phyloP scores from a whole-genome alignment of 1,284 basidiomycete species.

The Boletus subluridellus region DNA sequence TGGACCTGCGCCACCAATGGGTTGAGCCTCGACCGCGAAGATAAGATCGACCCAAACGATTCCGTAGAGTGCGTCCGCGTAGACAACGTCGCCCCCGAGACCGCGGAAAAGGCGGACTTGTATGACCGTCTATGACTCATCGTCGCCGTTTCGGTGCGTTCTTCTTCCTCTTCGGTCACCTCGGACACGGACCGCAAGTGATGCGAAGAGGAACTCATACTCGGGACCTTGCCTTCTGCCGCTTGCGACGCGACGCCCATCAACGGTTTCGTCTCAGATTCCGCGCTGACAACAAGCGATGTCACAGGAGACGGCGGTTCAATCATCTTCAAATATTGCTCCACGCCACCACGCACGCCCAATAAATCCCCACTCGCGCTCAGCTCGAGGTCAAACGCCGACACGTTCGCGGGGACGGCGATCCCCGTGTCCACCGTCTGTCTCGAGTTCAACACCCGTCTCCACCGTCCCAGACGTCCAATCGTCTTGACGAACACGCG shows the following conservation, averaged over 20 bases:
- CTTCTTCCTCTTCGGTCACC: conserved; percentile 34
- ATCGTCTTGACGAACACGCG: conserved; percentile 78
- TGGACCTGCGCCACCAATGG: conserved; percentile 41
- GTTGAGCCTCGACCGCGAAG: conserved; percentile 33
- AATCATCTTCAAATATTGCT: conserved; percentile 62
- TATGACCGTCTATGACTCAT: conserved; percentile 18
- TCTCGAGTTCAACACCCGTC: conserved; percentile 65
- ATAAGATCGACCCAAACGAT: conserved; percentile 49
- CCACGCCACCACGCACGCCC: conserved; percentile 58
- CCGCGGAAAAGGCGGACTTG: conserved; percentile 23
- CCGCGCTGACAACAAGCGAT: background rate
- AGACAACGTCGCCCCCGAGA: conserved; percentile 23
- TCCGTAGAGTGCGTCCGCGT: conserved; percentile 46
- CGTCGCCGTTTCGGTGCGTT: conserved; percentile 13
- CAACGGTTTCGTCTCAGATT: conserved; percentile 6
- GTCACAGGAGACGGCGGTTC: conserved; percentile 34
- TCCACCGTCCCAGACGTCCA: conserved; percentile 78
- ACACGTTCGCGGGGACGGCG: conserved; percentile 50
- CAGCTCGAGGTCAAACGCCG: conserved; percentile 67
- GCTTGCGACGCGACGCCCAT: background rate
- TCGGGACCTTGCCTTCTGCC: conserved; percentile 10
- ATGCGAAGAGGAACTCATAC: conserved; percentile 9
- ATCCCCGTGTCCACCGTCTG: conserved; percentile 39
- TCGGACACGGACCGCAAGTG: conserved; percentile 33
- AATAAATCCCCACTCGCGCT: conserved; percentile 56